A percentile compares a stretch with the other conserved stretches of the same genome.
Conservation (phyloP, 176 grass and related monocot genomes). For the Saccharum officinarum region DNA sequence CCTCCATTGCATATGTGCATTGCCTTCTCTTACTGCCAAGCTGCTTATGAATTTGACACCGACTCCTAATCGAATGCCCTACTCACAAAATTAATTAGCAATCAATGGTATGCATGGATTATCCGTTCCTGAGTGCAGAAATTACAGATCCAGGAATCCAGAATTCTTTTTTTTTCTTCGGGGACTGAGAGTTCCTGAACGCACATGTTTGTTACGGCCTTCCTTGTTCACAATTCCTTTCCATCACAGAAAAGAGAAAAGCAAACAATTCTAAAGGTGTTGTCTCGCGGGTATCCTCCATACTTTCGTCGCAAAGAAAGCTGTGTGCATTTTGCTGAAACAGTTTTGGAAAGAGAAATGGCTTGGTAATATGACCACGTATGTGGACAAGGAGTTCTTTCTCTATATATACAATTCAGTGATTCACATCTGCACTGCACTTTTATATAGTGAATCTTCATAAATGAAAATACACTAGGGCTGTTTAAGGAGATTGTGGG, state of each 20-base stretch:
- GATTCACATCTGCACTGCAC: background rate
- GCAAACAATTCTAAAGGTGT: background rate
- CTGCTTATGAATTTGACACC: background rate
- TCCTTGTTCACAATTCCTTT: background rate
- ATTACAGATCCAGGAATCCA: background rate
- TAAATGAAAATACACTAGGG: too few relatives aligned
- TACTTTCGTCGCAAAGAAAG: background rate
- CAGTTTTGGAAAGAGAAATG: background rate
- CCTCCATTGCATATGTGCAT: background rate
- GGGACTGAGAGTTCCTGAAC: background rate
- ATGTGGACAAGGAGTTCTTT: background rate
- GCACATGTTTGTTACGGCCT: constrained; percentile 11
- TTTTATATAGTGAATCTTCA: background rate
- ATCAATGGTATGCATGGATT: background rate
- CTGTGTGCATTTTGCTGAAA: background rate
- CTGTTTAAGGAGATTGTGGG: too few relatives aligned
- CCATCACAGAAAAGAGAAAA: background rate
- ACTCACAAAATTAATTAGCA: background rate
- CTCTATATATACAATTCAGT: background rate
- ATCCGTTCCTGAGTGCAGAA: background rate
- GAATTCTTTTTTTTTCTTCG: background rate
- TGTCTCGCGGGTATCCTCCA: background rate
- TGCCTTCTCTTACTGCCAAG: background rate
- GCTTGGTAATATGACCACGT: background rate
- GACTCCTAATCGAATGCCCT: background rate